Percentiles rank a stretch among this genome's conserved stretches.
These are phyloP conservation scores for Pseudogymnoascus sp. DNA, from an alignment of 2,329 filamentous ascomycete species.

Conservation along the genomic window DNA sequence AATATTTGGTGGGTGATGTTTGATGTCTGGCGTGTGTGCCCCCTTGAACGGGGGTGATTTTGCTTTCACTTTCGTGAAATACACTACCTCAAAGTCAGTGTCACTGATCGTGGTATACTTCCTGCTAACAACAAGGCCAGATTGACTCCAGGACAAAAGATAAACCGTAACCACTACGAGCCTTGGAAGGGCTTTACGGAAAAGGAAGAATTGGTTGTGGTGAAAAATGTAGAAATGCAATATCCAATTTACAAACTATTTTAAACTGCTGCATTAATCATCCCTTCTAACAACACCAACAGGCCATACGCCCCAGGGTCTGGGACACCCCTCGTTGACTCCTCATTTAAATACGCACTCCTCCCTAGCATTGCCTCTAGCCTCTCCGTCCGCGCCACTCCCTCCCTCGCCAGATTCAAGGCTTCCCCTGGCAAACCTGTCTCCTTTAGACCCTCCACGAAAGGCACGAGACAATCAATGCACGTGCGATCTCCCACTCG, in stretches of 20 bases:
- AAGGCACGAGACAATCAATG: slow-evolving; percentile 27
- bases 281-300: slow-evolving; percentile 25
- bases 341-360: slow-evolving; percentile 44
- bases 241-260: not conserved
- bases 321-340: slow-evolving; percentile 40
- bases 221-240: not conserved
- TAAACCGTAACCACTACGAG: too few relatives aligned
- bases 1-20: not conserved
- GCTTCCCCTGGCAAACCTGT: slow-evolving; percentile 37
- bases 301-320: slow-evolving; percentile 48
- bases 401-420: slow-evolving; percentile 38
- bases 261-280: slow-evolving; percentile 3
- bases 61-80: too few relatives aligned
- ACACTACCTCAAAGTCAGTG: too few relatives aligned
- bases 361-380: slow-evolving; percentile 47
- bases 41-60: too few relatives aligned
- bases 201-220: too few relatives aligned
- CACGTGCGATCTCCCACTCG: slow-evolving; percentile 26
- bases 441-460: slow-evolving; percentile 26
- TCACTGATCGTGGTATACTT: too few relatives aligned
- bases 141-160: too few relatives aligned
- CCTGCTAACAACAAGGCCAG: too few relatives aligned
- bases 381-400: slow-evolving; percentile 42
- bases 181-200: too few relatives aligned
- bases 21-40: too few relatives aligned